Percentiles rank a stretch among this genome's conserved stretches.
Evolutionary conservation across 345 rosid genomes (phyloP).

Genomic region (Pugionium dolabratum): DNA sequence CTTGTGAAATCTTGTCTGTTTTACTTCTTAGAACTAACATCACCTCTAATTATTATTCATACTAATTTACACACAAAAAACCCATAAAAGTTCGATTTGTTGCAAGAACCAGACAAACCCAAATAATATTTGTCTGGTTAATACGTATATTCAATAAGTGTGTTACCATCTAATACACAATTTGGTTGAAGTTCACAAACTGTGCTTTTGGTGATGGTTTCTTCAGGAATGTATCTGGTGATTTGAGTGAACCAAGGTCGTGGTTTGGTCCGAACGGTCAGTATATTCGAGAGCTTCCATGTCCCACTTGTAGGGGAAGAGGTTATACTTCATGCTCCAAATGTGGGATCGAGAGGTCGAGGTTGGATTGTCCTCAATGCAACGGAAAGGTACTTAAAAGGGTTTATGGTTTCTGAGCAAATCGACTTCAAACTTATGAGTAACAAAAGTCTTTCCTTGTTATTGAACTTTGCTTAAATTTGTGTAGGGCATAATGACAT

Average conservation of each 20-base stretch:
- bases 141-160: neutral
- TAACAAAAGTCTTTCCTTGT: neutral
- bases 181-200: slow-evolving; percentile 1
- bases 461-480: neutral
- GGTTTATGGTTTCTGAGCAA: neutral
- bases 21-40: too few relatives aligned
- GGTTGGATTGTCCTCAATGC: slow-evolving; percentile 70
- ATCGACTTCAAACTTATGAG: neutral
- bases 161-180: neutral
- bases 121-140: too few relatives aligned
- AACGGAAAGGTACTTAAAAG: slow-evolving; percentile 66
- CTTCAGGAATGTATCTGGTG: slow-evolving; percentile 53
- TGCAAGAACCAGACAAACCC: neutral
- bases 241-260: slow-evolving; percentile 62
- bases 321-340: slow-evolving; percentile 86
- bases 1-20: too few relatives aligned
- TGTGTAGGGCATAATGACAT: slow-evolving; percentile 78
- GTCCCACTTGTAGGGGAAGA: slow-evolving; percentile 92
- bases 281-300: slow-evolving; percentile 89
- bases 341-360: slow-evolving; percentile 78
- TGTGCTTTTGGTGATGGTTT: slow-evolving; percentile 24
- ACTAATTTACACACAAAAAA: too few relatives aligned
- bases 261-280: slow-evolving; percentile 98
- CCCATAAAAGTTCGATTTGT: neutral
- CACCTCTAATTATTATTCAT: too few relatives aligned